Evolutionary conservation across 1,284 basidiomycete genomes (phyloP).

Genomic region (Rhodotorula sp.): DNA sequence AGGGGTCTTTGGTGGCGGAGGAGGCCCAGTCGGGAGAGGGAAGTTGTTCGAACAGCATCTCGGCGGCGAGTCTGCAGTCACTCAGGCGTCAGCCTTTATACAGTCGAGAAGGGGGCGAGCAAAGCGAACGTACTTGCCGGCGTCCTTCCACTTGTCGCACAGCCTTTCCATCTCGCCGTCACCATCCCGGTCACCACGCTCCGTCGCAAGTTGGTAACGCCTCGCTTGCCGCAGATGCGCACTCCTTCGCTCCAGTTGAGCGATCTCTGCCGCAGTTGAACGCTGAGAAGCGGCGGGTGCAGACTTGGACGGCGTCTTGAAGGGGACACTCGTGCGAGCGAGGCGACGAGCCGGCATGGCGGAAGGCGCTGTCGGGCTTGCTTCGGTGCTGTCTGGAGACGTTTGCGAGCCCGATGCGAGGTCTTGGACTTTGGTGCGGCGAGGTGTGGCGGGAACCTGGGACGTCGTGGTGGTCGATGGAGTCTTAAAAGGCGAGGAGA

Average conservation of each 20-base stretch:
- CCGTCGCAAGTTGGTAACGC: not conserved
- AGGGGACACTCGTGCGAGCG: too few relatives aligned
- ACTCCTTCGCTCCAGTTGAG: not conserved
- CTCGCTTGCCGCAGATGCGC: not conserved
- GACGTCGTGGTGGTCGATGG: not conserved
- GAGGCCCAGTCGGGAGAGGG: not conserved
- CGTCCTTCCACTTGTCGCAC: slow-evolving; percentile 1
- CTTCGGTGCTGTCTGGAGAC: too few relatives aligned
- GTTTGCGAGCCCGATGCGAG: too few relatives aligned
- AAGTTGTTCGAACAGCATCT: not conserved
- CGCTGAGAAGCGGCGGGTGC: not conserved
- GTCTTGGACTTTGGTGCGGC: too few relatives aligned
- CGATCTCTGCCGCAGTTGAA: not conserved
- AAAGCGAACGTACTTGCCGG: not conserved
- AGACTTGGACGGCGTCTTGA: not conserved
- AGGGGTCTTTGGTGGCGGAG: not conserved
- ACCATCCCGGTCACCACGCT: not conserved
- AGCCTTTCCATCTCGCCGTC: not conserved
- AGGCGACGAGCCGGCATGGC: too few relatives aligned
- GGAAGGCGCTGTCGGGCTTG: too few relatives aligned
- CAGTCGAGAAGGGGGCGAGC: not conserved
- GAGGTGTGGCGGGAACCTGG: not conserved
- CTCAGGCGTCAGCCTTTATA: too few relatives aligned
- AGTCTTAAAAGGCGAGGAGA: not conserved
- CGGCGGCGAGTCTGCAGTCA: not conserved